A percentile compares a stretch with the other conserved stretches of the same genome.
Conservation (phyloP, 768 basidiomycete genomes). For the Termitomyces titanicus region DNA sequence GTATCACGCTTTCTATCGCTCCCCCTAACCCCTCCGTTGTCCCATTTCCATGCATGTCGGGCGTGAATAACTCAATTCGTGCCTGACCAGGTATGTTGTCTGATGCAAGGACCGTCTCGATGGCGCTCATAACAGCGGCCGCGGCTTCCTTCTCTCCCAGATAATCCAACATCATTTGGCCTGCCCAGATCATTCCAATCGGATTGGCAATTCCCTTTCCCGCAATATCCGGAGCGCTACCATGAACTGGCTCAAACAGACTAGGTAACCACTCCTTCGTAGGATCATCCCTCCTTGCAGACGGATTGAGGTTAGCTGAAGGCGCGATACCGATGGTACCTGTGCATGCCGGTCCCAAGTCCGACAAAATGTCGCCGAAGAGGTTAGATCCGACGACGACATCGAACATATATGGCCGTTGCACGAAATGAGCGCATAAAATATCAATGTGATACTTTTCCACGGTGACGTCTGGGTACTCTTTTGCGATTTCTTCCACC, state of each 20-base stretch:
- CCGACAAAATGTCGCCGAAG: constrained; percentile 53
- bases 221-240: constrained; percentile 55
- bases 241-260: constrained; percentile 54
- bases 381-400: constrained; percentile 54
- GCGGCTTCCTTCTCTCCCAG: constrained; percentile 39
- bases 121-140: constrained; percentile 34
- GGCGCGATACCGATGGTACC: constrained; percentile 57
- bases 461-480: constrained; percentile 47
- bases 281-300: constrained; percentile 26
- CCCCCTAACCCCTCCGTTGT: constrained; percentile 31
- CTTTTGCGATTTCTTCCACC: constrained; percentile 43
- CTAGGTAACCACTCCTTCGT: constrained; percentile 41
- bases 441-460: constrained; percentile 51
- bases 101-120: constrained; percentile 31
- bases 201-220: constrained; percentile 54
- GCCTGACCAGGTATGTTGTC: constrained; percentile 21
- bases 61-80: constrained; percentile 26
- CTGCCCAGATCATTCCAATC: constrained; percentile 53
- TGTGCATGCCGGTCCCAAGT: constrained; percentile 51
- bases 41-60: constrained; percentile 34
- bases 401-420: constrained; percentile 49
- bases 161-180: constrained; percentile 50
- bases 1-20: constrained; percentile 28
- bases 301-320: constrained; percentile 46
- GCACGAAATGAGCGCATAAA: constrained; percentile 43